Base-by-base conservation (phyloP, 2,329 filamentous ascomycete genomes). In the Alternaria ventricosa region DNA sequence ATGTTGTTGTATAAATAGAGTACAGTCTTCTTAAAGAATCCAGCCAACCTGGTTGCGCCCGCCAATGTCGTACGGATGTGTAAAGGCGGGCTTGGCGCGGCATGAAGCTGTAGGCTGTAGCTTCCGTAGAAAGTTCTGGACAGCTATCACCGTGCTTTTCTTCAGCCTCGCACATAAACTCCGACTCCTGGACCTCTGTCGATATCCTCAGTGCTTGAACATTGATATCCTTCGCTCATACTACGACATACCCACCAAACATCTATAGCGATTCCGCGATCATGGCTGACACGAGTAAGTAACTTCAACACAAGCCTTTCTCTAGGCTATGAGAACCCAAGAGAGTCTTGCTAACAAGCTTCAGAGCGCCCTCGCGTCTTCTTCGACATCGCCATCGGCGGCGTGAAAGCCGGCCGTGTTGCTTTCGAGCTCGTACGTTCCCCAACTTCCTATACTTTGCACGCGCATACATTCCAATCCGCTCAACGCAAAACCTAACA, bases 321-420 rank as follows among this genome's bases (percentile, higher is more conserved):
- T 13, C 13, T 18, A 50, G 25, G 27, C 12, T 18, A 28, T 12
- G 10, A 23, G 3, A 28, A 25, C 2, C 13, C 9, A 41, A 27
- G 15, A 44, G 15, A 45, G 15, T 15, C n/a, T 27, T 63, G 28
- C 68, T 71, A 6, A 70, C 36, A 51, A n/a, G 4, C 6, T 22
- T 20, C 78, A 85, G 85, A 85, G 79, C 91, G 92, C 76, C 88
- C 89, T 78, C 90, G 92, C 73, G 94, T 97, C 83, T 99, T 91
- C 85, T 97, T 99, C 81, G 94, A 98, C 84, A 90, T 99, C 79
- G 85, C 89, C 66, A 91, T 98, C 77, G 94, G 92, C 77, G 87
- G 88, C 63, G 87, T 89, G 74, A 84, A 88, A 46, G 87, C 89
- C 64, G 94, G 94, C 65, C 91, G 95, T 69, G 86, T 99, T 79